phyloP scores from a whole-genome alignment of 1,284 basidiomycete species.

The Cutaneotrichosporon sp. region DNA sequence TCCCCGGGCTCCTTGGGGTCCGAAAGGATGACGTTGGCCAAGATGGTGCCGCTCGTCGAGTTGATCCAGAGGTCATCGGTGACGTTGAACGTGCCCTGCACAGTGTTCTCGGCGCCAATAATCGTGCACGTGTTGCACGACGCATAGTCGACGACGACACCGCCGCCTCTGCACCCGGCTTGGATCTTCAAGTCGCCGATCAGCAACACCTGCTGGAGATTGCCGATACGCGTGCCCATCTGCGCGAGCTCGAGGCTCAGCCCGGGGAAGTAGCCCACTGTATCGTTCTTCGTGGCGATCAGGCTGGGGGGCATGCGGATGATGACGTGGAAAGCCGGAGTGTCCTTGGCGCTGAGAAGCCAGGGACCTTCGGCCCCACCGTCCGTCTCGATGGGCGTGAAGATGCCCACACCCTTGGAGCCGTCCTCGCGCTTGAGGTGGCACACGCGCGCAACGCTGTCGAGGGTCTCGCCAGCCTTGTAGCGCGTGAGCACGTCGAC shows the following conservation, averaged over 20 bases:
- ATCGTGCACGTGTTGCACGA: conserved; percentile 37
- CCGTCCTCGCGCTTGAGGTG: conserved; percentile 35
- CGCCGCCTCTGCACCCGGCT: conserved; percentile 33
- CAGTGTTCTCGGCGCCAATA: conserved; percentile 34
- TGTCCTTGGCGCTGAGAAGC: conserved; percentile 34
- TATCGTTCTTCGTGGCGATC: conserved; percentile 9
- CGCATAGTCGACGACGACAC: conserved; percentile 39
- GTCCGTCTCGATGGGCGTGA: conserved; percentile 43
- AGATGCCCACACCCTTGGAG: conserved; percentile 47
- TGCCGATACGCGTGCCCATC: conserved; percentile 47
- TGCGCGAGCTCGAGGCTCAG: conserved; percentile 36
- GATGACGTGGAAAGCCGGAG: conserved; percentile 44
- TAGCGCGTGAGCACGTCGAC: conserved; percentile 49
- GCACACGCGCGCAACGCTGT: conserved; percentile 41
- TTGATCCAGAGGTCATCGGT: conserved; percentile 44
- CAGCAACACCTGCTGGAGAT: conserved; percentile 34
- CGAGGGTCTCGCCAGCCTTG: conserved; percentile 29
- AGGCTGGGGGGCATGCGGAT: conserved; percentile 44
- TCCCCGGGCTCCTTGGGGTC: conserved; percentile 30
- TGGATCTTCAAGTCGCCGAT: conserved; percentile 37
- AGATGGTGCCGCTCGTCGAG: conserved; percentile 42
- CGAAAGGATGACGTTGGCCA: conserved; percentile 45
- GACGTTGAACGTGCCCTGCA: conserved; percentile 50
- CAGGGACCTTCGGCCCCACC: conserved; percentile 29
- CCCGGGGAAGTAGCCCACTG: conserved; percentile 28